Evolutionary conservation across 75 land plant species (phyloP).

Genomic region (Sequoia sempervirens): DNA sequence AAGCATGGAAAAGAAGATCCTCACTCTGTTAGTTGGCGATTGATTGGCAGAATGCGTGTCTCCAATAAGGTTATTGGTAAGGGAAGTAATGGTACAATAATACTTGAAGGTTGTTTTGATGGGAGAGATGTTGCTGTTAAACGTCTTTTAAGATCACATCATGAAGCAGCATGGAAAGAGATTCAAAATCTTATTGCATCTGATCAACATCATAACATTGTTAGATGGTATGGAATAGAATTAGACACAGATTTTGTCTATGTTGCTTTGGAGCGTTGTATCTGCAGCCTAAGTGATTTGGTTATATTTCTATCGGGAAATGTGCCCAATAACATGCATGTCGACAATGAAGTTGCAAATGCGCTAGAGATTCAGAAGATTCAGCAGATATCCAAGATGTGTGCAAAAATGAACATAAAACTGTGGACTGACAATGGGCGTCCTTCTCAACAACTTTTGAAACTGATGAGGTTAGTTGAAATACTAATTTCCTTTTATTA

Average conservation of each 20-base stretch:
- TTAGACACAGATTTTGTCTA: constrained; percentile 85
- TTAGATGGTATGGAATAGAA: constrained; percentile 81
- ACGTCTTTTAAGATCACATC: constrained; percentile 60
- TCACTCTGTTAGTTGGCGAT: constrained; percentile 16
- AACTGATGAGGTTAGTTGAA: constrained; percentile 74
- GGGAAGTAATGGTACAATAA: constrained; percentile 93
- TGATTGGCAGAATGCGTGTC: constrained; percentile 45
- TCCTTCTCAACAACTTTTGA: constrained; percentile 62
- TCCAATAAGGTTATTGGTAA: constrained; percentile 67
- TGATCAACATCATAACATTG: constrained; percentile 92
- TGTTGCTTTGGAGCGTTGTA: constrained; percentile 85
- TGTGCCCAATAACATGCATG: background rate
- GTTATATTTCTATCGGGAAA: constrained; percentile 29
- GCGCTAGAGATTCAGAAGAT: constrained; percentile 18
- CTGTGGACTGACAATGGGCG: constrained; percentile 66
- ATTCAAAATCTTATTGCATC: constrained; percentile 75
- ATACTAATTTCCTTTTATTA: background rate
- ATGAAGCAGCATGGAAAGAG: constrained; percentile 86
- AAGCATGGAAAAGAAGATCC: constrained; percentile 9
- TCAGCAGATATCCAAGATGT: constrained; percentile 16
- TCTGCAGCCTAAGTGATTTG: constrained; percentile 75
- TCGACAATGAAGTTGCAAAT: background rate
- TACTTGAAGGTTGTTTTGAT: constrained; percentile 74
- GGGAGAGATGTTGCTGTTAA: constrained; percentile 88
- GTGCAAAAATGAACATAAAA: constrained; percentile 25